Base-by-base conservation (phyloP, 352 stramenopile genomes). In the Phytopythium boreale region DNA sequence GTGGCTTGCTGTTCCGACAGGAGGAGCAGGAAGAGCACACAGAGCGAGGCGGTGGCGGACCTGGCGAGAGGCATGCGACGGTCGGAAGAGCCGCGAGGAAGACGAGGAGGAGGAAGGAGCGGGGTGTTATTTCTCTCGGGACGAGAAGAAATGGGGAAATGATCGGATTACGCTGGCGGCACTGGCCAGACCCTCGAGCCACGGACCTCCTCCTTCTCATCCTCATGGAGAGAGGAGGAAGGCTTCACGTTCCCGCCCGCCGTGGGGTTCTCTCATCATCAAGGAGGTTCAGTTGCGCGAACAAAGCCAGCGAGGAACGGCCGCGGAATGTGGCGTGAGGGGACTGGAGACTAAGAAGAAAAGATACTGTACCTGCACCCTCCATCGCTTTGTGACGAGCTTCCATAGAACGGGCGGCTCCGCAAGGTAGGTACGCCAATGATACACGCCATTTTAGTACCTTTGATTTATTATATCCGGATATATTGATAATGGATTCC, bases 31-130 rank as follows among this genome's bases (percentile, higher is more conserved):
- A 47, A 29, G 63, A 71, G 63, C 24, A 39, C 50, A 17, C 31
- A 51, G 46, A 69, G 63, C 37, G 61, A 69, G 41, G 62, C n/a
- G 63, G 59, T 43, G 37, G 41, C 19, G 41, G 41, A 22, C 41
- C 41, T 51, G 57, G 43, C 22, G 41, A 56, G n/a, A 24, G 44
- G n/a, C 69, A 76, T 76, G 39, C 62, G 51, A 19, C 12, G 51
- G 51, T 24, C 27, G 51, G 51, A 27, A 58, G 41, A 47, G 41
- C 41, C 41, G 41, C 41, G 41, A 20, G 19, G 41, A 47, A 47
- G 41, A 47, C 19, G 41, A 47, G 41, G 19, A 47, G 41, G 41
- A 34, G 29, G 29, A 34, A 7, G 29, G 7, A 34, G 29, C 29
- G 29, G 29, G 29, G 29, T 8, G 41, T 20, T 47, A 47, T 58